Conservation (phyloP, 352 stramenopile species). For the Phytophthora foliorum region DNA sequence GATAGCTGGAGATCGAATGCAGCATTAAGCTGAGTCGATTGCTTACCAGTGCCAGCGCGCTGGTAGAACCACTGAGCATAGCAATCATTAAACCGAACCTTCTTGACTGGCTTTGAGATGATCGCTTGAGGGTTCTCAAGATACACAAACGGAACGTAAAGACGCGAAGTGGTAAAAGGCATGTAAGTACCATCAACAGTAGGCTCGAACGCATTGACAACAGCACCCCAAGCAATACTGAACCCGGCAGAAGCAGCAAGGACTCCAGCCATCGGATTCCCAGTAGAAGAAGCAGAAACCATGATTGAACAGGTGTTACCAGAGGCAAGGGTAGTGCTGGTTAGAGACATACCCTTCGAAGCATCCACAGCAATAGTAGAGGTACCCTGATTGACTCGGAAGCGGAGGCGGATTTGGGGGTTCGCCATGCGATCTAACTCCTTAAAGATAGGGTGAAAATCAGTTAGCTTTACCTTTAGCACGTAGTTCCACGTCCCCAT, state of each 20-base stretch:
- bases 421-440: slow-evolving; percentile 16
- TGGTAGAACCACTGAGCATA: neutral
- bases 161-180: slow-evolving; percentile 10
- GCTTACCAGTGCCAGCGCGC: neutral
- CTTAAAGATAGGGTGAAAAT: slow-evolving; percentile 10
- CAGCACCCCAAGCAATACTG: slow-evolving; percentile 9
- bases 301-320: neutral
- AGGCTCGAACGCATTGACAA: slow-evolving; percentile 11
- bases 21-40: slow-evolving; percentile 1
- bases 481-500: slow-evolving; percentile 19
- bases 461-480: slow-evolving; percentile 10
- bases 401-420: slow-evolving; percentile 15
- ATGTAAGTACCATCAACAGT: slow-evolving; percentile 19
- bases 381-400: slow-evolving; percentile 15
- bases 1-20: slow-evolving; percentile 1
- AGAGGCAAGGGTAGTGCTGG: neutral
- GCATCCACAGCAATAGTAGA: slow-evolving; percentile 2
- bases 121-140: slow-evolving; percentile 7
- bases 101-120: slow-evolving; percentile 15
- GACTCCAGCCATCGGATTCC: slow-evolving; percentile 5
- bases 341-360: neutral
- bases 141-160: slow-evolving; percentile 11
- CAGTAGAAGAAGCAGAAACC: neutral
- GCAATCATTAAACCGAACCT: neutral
- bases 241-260: neutral